Evolutionary conservation across 2,329 filamentous ascomycete genomes (phyloP).

Genomic region (Cadophora malorum): DNA sequence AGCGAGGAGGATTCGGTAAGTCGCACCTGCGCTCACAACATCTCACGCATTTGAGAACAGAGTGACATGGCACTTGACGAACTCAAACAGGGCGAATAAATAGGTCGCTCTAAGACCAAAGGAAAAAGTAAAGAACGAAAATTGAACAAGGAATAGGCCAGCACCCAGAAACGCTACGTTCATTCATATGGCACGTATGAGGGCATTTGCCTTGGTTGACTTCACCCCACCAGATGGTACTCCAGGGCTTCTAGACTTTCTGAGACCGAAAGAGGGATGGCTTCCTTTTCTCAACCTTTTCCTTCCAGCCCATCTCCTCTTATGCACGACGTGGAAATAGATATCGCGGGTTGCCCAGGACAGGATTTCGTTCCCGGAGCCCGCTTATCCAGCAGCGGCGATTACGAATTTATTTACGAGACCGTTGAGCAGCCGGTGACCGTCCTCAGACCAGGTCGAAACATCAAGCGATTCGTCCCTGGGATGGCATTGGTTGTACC

Average conservation of each 20-base stretch:
- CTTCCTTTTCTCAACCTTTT: background rate
- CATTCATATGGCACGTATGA: slow-evolving; percentile 18
- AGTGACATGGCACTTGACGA: slow-evolving; percentile 25
- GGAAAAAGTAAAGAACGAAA: background rate
- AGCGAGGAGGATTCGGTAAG: slow-evolving; percentile 10
- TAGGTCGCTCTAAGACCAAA: background rate
- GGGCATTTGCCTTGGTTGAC: slow-evolving; percentile 19
- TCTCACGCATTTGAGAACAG: background rate
- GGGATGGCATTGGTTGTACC: background rate
- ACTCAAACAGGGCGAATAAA: slow-evolving; percentile 8
- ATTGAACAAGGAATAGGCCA: background rate
- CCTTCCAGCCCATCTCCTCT: slow-evolving; percentile 21
- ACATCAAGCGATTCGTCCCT: slow-evolving; percentile 16
- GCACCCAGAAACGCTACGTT: slow-evolving; percentile 10
- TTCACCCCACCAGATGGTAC: slow-evolving; percentile 23
- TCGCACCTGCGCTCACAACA: background rate
- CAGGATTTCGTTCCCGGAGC: background rate
- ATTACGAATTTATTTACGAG: slow-evolving; percentile 16
- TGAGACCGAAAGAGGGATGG: background rate
- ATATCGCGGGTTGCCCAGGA: slow-evolving; percentile 24
- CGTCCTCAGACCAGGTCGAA: slow-evolving; percentile 26
- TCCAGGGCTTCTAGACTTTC: slow-evolving; percentile 4
- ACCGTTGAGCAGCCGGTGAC: background rate
- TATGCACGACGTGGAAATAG: slow-evolving; percentile 21
- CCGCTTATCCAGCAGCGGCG: slow-evolving; percentile 18